phyloP scores from a whole-genome alignment of 306 rosid species.

The Morella rubra region DNA sequence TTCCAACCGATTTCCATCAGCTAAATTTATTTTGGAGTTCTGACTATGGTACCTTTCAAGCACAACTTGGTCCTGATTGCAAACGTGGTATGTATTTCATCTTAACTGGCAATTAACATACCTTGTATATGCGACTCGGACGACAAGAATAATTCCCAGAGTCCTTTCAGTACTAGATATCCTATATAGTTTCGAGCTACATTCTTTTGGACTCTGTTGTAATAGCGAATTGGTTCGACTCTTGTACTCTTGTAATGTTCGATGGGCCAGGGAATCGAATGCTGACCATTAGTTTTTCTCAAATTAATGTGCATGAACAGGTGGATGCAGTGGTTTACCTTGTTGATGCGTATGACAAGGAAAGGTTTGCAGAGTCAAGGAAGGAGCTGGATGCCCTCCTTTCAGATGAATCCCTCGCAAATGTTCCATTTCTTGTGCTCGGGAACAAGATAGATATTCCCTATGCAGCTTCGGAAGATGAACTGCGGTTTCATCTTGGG shows the following conservation, averaged over 20 bases:
- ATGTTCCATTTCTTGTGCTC: constrained; percentile 70
- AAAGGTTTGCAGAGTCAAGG: constrained; percentile 67
- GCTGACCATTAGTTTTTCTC: not conserved
- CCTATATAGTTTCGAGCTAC: not conserved
- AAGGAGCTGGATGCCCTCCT: constrained; percentile 80
- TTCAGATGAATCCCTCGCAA: constrained; percentile 63
- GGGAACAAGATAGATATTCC: constrained; percentile 91
- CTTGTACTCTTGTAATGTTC: not conserved
- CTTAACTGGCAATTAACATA: not conserved
- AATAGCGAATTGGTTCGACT: not conserved
- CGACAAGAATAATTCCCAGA: not conserved
- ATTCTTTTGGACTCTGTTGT: not conserved
- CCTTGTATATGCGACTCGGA: not conserved
- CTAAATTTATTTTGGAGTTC: not conserved
- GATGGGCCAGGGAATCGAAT: constrained; percentile 14
- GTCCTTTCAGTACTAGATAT: not conserved
- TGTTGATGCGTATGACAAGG: constrained; percentile 75
- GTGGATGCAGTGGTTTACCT: constrained; percentile 83
- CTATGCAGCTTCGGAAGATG: constrained; percentile 80
- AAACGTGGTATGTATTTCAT: not conserved
- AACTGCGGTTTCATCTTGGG: constrained; percentile 59
- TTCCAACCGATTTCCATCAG: not conserved
- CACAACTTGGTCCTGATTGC: not conserved
- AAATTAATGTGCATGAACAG: constrained; percentile 41
- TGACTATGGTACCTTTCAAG: not conserved